These are phyloP conservation scores for Adenanthera pavonina DNA, from an alignment of 306 rosid species.

Conservation along the genomic window DNA sequence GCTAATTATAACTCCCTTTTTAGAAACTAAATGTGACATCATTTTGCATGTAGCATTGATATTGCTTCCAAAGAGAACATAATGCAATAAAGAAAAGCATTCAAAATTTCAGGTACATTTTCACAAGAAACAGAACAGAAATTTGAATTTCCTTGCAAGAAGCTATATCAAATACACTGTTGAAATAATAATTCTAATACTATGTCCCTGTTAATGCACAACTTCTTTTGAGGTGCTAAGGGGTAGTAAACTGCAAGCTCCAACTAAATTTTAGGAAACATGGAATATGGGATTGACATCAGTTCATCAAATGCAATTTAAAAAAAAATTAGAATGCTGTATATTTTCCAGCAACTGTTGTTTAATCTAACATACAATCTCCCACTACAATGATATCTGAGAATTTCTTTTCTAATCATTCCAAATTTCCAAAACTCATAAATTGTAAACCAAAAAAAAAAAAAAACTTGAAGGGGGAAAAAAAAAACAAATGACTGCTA, in stretches of 20 bases:
- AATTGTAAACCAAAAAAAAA: background rate
- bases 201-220: no score
- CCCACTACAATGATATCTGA: background rate
- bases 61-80: background rate
- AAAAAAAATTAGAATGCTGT: background rate
- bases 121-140: background rate
- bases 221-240: no score
- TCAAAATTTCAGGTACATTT: background rate
- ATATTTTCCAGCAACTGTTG: background rate
- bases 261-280: background rate
- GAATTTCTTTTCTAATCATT: background rate
- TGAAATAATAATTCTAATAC: background rate
- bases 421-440: background rate
- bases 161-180: background rate
- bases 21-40: background rate
- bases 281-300: background rate
- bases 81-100: background rate
- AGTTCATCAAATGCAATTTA: background rate
- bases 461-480: background rate
- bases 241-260: background rate
- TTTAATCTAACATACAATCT: background rate
- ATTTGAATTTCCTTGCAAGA: background rate
- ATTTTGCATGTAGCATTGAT: constrained; percentile 25
- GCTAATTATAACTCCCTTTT: background rate
- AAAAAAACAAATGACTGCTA: background rate